phyloP scores from a whole-genome alignment of 805 yeast species.

The Zygosaccharomyces pseudorouxii region DNA sequence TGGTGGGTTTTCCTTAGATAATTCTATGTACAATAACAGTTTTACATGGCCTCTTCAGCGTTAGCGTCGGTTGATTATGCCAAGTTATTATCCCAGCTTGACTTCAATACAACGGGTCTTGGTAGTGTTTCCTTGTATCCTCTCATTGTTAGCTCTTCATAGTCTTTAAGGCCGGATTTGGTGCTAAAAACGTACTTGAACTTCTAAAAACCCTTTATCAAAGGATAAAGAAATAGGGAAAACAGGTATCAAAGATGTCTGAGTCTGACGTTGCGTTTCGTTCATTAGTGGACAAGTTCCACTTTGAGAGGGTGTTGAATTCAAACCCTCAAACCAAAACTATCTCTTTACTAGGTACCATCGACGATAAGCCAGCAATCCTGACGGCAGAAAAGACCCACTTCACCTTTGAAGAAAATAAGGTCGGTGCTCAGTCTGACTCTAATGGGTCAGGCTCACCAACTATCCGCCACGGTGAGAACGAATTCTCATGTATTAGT shows the following conservation, averaged over 20 bases:
- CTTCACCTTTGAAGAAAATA: slow-evolving; percentile 40
- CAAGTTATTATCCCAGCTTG: not conserved
- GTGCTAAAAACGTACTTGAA: not conserved
- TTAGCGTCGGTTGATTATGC: not conserved
- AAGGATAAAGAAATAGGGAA: not conserved
- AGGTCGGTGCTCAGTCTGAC: slow-evolving; percentile 7
- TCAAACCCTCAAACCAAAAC: slow-evolving; percentile 65
- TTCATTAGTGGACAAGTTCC: slow-evolving; percentile 39
- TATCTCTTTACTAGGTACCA: slow-evolving; percentile 62
- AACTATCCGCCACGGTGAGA: too few relatives aligned
- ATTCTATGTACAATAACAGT: not conserved
- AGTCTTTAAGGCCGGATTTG: not conserved
- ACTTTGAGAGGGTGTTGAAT: slow-evolving; percentile 43
- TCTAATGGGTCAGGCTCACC: slow-evolving; percentile 10
- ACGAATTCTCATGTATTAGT: slow-evolving; percentile 27
- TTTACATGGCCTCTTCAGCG: not conserved
- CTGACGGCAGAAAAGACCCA: slow-evolving; percentile 69
- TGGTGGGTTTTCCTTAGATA: slow-evolving; percentile 72
- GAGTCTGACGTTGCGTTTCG: slow-evolving; percentile 14
- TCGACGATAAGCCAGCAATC: slow-evolving; percentile 59
- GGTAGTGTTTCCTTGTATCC: not conserved
- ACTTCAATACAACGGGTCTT: not conserved
- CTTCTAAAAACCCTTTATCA: not conserved
- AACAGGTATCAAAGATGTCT: slow-evolving; percentile 3
- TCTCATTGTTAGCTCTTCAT: not conserved